These are phyloP conservation scores for Yarrowia osloensis DNA, from an alignment of 805 yeast species.

Conservation along the genomic window DNA sequence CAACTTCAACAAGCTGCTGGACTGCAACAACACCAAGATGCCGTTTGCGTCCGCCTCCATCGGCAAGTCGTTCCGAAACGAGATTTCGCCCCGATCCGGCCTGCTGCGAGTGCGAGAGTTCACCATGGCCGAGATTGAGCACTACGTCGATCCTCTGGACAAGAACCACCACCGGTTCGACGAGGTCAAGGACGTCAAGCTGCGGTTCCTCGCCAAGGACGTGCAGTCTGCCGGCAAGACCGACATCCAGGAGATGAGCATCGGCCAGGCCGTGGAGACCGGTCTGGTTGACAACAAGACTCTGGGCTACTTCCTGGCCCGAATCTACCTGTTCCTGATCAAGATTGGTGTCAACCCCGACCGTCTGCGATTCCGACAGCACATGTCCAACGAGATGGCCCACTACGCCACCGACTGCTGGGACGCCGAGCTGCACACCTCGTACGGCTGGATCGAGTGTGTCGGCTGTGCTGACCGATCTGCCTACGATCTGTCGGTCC, in stretches of 20 bases:
- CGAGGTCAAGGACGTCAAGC: slow-evolving; percentile 69
- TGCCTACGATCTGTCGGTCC: slow-evolving; percentile 95
- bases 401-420: slow-evolving; percentile 99
- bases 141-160: slow-evolving; percentile 90
- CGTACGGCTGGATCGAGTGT: slow-evolving; percentile 99
- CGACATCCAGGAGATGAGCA: slow-evolving; percentile 58
- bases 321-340: slow-evolving; percentile 80
- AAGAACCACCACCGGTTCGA: slow-evolving; percentile 80
- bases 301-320: slow-evolving; percentile 92
- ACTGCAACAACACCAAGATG: slow-evolving; percentile 92
- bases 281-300: slow-evolving; percentile 96
- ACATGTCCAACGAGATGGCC: slow-evolving; percentile 98
- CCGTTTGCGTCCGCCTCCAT: slow-evolving; percentile 99
- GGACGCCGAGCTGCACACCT: slow-evolving; percentile 96
- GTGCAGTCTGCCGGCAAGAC: slow-evolving; percentile 87
- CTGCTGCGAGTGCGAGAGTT: slow-evolving; percentile 97
- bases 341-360: slow-evolving; percentile 87
- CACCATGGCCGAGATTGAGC: slow-evolving; percentile 99
- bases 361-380: slow-evolving; percentile 95
- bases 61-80: slow-evolving; percentile 98
- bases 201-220: slow-evolving; percentile 80
- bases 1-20: slow-evolving; percentile 90
- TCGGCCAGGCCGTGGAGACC: slow-evolving; percentile 87
- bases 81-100: slow-evolving; percentile 98
- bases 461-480: slow-evolving; percentile 99